Evolutionary conservation across 495 filamentous ascomycete genomes (phyloP), one percentile per base, ranked within the genome.

Genomic region (Neurospora tetrasperma): DNA sequence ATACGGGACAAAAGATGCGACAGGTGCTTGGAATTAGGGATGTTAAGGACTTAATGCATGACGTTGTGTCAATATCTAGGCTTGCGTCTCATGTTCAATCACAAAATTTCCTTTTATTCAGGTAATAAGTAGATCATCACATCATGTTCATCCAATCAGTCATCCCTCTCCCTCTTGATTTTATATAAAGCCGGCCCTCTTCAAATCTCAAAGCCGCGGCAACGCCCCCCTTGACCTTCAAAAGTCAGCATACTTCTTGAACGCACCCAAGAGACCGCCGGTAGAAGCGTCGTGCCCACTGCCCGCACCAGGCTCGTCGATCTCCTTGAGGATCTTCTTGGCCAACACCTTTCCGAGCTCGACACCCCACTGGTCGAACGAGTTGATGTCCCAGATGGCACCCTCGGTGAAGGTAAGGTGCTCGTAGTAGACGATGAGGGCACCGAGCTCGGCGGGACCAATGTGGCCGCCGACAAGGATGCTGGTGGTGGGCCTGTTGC

Each of bases 361-460:
- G 59, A 99, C 96, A 83, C 96, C 96, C 96, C 96, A 98, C 84
- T 99, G 96, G 85, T 99, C 96, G 81, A 98, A 99, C 77, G 89
- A 92, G 89, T 99, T 99, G 87, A 99, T 98, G 84, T 98, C 96
- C 96, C 96, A 99, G 76, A 98, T 83, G 41, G 93, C 96, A 77
- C 96, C 96, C 83, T 99, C 96, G 44, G 93, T 97, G 85, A 99
- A 98, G 73, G 96, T 98, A 68, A 97, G 80, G 83, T 99, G 96
- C 86, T 99, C 96, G 83, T 99, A 99, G 89, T 97, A 99, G 70
- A 92, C 94, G 81, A 99, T 99, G 74, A 99, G 84, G 38, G 96
- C 96, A 77, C 96, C 96, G 72, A 99, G 88, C 73, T 97, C 94
- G 10, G 89, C 91, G 18, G 96, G 96, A 12, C 96, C 98, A 79